Evolutionary conservation across 768 basidiomycete genomes (phyloP), one percentile per base, ranked within the genome.

Genomic region (Boletellus emodensis): DNA sequence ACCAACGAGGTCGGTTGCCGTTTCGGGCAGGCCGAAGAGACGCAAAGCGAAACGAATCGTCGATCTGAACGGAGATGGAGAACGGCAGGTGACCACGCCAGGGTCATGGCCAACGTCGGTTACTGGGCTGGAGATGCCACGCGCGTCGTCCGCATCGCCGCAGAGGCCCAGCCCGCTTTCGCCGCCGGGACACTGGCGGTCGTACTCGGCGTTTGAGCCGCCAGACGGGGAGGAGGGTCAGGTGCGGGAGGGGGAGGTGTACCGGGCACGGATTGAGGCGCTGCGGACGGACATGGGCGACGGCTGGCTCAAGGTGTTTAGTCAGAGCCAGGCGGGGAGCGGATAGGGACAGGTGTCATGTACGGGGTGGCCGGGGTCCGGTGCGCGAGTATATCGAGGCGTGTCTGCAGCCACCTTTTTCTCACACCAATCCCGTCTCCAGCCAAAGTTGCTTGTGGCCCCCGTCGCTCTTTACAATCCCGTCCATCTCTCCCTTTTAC

Each of bases 251-350:
- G 86, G 78, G 22, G 90, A 90, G 50, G 77, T 82, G 39, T 90
- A 87, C 65, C 77, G 92, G 41, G 79, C 80, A 49, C 77, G 77
- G 59, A 86, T 94, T 44, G 92, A 94, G 72, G 84, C 84, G 15
- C 60, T 94, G 65, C 83, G 89, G 66, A 77, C 81, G 52, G 92
- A 94, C 61, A 91, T 94, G 77, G 92, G 92, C 2, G 92, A 94
- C 20, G 83, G 84, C 10, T 94, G 90, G 90, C 61, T 94, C 61
- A 87, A 86, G 66, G 89, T 93, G 32, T 84, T 87, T 60, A 87
- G 81, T 52, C 85, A 88, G 71, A 82, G 82, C 33, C 76, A 76
- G 41, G 55, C 46, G 3, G 56, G 28, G 46, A 34, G 40, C 24
- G 30, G 9, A 30, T 30, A 30, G 11, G 30, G 30, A 30, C 30